Evolutionary conservation across 208 protist genomes (phyloP), one percentile per base, ranked within the genome.

Genomic region (Lotmaria passim): DNA sequence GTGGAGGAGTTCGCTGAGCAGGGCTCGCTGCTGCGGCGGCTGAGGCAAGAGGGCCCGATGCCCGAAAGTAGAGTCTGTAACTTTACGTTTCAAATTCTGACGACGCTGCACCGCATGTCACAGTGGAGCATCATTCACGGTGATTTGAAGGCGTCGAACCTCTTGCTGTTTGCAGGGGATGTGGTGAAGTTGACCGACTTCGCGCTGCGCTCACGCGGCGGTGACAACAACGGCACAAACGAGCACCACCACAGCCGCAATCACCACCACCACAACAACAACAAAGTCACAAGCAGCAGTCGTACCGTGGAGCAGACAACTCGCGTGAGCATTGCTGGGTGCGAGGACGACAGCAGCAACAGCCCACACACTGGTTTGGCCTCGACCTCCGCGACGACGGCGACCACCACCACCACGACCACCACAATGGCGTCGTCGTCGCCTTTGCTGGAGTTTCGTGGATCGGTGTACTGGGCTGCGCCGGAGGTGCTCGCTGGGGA

Each of bases 111-210:
- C 21, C 46, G 50, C 62, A 76, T 70, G 71, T 30, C 53, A 14
- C 56, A 43, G 39, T 70, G 61, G 53, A 52, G 79, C 46, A 66
- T 95, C 52, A 55, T 96, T 7, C 93, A 97, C 76, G 82, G 96
- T 19, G 93, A 96, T 65, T 58, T 97, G n/a, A 97, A 97, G 60
- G 82, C 85, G 36, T 87, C 91, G 24, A 97, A 97, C 67, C 58
- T 96, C 7, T 75, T 96, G 11, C 67, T 96, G 48, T 85, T 72
- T 55, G 84, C 87, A 10, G 26, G 70, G 24, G 72, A 79, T 12
- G 41, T 78, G 52, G 79, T 96, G 51, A 98, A 97, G 76, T 61
- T 98, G 11, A 91, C 87, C 0, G 94, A 98, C 69, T 96, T 97
- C 71, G 94, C 93, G 21, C 81, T 98, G 44, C 71, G 71, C 47